Evolutionary conservation across 2,329 filamentous ascomycete genomes (phyloP).

Genomic region (Podosphaera fusca): DNA sequence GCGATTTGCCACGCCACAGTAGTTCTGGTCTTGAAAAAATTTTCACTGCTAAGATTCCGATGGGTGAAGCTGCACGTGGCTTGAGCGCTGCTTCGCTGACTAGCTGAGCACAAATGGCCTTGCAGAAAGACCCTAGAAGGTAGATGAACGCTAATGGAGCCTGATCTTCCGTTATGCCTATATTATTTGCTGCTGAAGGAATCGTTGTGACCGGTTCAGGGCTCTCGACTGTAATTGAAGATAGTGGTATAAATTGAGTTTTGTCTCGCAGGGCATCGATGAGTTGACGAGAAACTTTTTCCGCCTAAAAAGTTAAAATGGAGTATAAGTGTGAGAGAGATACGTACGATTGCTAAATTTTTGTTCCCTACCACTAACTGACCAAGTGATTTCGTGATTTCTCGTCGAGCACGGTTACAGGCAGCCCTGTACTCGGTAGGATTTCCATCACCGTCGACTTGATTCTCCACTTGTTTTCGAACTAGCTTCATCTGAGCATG

Average conservation of each 20-base stretch:
- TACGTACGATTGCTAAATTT: neutral
- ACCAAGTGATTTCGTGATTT: constrained; percentile 48
- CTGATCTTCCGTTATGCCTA: constrained; percentile 24
- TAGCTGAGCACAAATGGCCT: constrained; percentile 48
- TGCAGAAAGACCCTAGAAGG: constrained; percentile 53
- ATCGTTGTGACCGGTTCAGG: neutral
- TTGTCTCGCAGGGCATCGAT: neutral
- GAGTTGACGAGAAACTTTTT: neutral
- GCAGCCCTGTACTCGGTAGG: constrained; percentile 30
- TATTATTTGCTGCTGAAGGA: constrained; percentile 21
- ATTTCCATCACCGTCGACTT: neutral
- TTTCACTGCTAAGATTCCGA: constrained; percentile 54
- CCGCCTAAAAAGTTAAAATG: constrained; percentile 1
- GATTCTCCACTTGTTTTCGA: constrained; percentile 23
- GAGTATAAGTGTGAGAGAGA: neutral
- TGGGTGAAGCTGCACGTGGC: constrained; percentile 45
- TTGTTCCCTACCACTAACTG: constrained; percentile 31
- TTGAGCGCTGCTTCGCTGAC: constrained; percentile 41
- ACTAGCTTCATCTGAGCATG: constrained; percentile 44
- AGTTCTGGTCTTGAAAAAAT: constrained; percentile 50
- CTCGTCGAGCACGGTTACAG: constrained; percentile 42
- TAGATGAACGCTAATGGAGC: constrained; percentile 49
- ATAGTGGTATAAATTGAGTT: neutral
- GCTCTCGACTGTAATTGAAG: neutral
- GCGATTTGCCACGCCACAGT: constrained; percentile 38